phyloP scores from a whole-genome alignment of 2,329 filamentous ascomycete species.

The Alternaria novae-zelandiae region DNA sequence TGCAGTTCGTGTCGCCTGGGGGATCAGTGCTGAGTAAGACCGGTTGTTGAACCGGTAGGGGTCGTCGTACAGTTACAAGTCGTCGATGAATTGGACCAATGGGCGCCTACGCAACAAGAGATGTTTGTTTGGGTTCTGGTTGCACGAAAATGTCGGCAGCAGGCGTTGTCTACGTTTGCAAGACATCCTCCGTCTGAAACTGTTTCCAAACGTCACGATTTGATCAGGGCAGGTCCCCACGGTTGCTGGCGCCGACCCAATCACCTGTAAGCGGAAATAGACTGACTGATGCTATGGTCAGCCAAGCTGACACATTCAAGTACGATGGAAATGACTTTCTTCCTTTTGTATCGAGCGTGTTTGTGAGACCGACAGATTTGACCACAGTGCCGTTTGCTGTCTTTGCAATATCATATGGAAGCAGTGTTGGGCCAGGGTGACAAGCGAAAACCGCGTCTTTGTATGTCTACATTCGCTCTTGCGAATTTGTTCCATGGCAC shows the following conservation, averaged over 20 bases:
- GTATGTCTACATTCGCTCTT: neutral
- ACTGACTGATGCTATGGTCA: neutral
- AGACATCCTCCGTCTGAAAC: neutral
- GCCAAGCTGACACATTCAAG: neutral
- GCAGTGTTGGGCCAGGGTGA: neutral
- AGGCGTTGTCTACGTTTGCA: neutral
- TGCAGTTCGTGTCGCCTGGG: neutral
- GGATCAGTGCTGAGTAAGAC: neutral
- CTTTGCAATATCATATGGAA: neutral
- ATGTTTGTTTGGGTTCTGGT: neutral
- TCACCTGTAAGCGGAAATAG: neutral
- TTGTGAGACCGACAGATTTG: neutral
- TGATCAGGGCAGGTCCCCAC: neutral
- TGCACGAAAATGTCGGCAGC: neutral
- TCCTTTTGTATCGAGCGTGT: neutral
- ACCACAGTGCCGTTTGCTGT: neutral
- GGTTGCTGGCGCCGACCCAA: neutral
- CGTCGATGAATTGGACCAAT: neutral
- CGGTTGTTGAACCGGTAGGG: neutral
- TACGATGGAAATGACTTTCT: neutral
- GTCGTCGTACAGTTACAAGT: neutral
- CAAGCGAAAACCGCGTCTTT: neutral
- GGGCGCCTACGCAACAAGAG: neutral
- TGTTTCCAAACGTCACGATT: neutral
- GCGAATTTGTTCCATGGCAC: slow-evolving; percentile 5